Percentiles rank a stretch among this genome's conserved stretches.
Evolutionary conservation across 1,139 yeast genomes (phyloP).

Genomic region (Taphrina sp.): DNA sequence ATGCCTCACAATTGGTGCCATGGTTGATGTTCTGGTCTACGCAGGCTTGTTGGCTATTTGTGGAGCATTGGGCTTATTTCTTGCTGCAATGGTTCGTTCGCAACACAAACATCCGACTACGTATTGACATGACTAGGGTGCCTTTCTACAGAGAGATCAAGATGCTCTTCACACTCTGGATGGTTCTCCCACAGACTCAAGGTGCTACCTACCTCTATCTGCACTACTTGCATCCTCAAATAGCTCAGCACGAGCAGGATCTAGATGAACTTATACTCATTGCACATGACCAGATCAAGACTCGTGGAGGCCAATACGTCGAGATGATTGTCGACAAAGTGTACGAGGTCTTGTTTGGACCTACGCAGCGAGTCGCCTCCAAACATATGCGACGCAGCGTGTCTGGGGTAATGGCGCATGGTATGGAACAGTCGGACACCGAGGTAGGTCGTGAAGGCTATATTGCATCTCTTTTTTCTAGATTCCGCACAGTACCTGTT

Average conservation of each 20-base stretch:
- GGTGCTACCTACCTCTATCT: conserved; percentile 36
- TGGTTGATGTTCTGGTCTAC: conserved; percentile 68
- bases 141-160: conserved; percentile 54
- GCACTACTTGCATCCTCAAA: conserved; percentile 36
- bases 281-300: conserved; percentile 30
- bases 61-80: conserved; percentile 50
- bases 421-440: neutral
- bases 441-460: conserved; percentile 6
- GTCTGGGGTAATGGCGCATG: too few relatives aligned
- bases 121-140: conserved; percentile 41
- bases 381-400: too few relatives aligned
- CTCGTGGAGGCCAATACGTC: conserved; percentile 15
- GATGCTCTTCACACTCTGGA: conserved; percentile 51
- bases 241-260: conserved; percentile 36
- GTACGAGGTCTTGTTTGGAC: conserved; percentile 3
- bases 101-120: too few relatives aligned
- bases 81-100: conserved; percentile 41
- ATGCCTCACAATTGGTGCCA: conserved; percentile 52
- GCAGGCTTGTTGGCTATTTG: conserved; percentile 48
- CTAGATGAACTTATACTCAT: conserved; percentile 31
- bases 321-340: conserved; percentile 2
- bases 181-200: conserved; percentile 50
- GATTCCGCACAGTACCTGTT: conserved; percentile 24
- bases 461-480: conserved; percentile 10
- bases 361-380: neutral